Conservation (phyloP, 1,139 yeast species). For the Waltiozyma sp. region DNA sequence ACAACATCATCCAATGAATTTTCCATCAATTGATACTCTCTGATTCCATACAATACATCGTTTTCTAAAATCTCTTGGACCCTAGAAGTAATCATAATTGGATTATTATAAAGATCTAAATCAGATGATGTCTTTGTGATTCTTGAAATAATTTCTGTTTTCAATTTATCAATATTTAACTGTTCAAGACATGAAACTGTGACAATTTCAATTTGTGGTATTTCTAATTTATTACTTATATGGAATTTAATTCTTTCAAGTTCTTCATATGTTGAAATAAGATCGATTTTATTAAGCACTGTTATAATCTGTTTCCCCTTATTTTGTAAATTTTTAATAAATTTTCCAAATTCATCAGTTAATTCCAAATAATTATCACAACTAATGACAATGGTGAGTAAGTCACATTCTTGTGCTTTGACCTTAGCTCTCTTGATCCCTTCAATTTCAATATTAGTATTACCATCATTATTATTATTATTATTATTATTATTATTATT, state of each 20-base stretch:
- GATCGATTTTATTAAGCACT: slow-evolving; percentile 53
- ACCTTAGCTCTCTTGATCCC: slow-evolving; percentile 73
- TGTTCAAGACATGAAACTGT: slow-evolving; percentile 55
- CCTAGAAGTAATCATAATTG: slow-evolving; percentile 62
- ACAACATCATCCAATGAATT: slow-evolving; percentile 59
- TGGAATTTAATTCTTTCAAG: slow-evolving; percentile 16
- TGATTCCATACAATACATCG: slow-evolving; percentile 67
- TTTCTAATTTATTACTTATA: slow-evolving; percentile 15
- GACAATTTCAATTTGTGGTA: slow-evolving; percentile 26
- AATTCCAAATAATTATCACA: slow-evolving; percentile 7
- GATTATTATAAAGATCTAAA: slow-evolving; percentile 21
- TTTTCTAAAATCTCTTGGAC: slow-evolving; percentile 59
- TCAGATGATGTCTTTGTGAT: slow-evolving; percentile 46
- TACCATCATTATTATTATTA: too few species aligned
- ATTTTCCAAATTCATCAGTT: slow-evolving; percentile 26
- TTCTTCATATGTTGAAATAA: slow-evolving; percentile 25
- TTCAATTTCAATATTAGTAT: slow-evolving; percentile 58
- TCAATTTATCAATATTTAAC: slow-evolving; percentile 42
- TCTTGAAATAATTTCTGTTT: slow-evolving; percentile 24
- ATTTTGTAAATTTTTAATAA: slow-evolving; percentile 23
- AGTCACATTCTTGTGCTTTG: slow-evolving; percentile 48
- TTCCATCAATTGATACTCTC: slow-evolving; percentile 38
- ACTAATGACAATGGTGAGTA: slow-evolving; percentile 46
- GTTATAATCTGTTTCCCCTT: slow-evolving; percentile 27
- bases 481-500: too few species aligned